Conservation (phyloP, 257 asterid species). For the Rubia yunnanensis region DNA sequence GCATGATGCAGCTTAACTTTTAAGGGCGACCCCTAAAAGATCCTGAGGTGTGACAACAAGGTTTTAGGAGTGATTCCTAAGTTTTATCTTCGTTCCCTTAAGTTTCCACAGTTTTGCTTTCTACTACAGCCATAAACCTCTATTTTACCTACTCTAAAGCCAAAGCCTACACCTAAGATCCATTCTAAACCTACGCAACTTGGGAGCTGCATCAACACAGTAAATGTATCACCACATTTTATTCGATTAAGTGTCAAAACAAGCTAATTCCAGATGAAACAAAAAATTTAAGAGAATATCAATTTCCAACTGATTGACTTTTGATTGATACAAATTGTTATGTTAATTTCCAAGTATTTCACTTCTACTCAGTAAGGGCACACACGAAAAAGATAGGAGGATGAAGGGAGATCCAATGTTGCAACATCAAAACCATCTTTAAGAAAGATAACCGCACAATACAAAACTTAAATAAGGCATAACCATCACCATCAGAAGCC, state of each 20-base stretch:
- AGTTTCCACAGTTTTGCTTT: too few relatives aligned
- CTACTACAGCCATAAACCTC: too few relatives aligned
- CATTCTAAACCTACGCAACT: too few relatives aligned
- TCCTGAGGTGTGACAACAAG: too few relatives aligned
- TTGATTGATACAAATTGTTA: not conserved
- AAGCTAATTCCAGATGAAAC: not conserved
- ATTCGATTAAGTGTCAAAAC: not conserved
- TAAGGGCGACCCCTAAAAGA: too few relatives aligned
- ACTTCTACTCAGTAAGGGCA: not conserved
- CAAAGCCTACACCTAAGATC: too few relatives aligned
- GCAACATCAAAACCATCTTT: not conserved
- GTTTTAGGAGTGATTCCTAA: too few relatives aligned
- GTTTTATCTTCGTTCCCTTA: too few relatives aligned
- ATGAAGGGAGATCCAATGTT: not conserved
- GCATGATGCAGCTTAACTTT: too few relatives aligned
- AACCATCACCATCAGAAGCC: not conserved
- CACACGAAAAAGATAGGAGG: not conserved
- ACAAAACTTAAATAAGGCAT: not conserved
- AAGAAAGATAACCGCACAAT: not conserved
- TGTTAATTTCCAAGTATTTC: not conserved
- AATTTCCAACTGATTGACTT: not conserved
- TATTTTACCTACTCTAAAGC: too few relatives aligned
- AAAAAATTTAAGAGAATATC: not conserved
- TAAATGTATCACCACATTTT: not conserved
- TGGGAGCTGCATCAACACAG: too few relatives aligned